phyloP scores from a whole-genome alignment of 2,329 filamentous ascomycete genomes.

The Xylariaceae sp. region DNA sequence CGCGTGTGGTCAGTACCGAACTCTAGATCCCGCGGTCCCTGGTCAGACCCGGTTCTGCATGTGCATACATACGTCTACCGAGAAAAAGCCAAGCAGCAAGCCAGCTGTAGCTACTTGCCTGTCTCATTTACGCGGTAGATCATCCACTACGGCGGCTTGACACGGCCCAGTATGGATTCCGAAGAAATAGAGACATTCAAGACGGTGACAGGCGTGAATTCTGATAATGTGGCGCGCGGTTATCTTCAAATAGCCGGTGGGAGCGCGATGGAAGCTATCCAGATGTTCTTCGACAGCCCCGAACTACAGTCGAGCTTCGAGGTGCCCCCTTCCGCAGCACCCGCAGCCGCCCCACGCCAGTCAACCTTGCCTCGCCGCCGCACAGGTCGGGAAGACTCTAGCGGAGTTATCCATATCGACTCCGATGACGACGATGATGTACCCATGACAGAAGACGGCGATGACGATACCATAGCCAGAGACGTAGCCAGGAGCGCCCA shows the following conservation, averaged over 20 bases:
- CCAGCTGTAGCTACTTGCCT: not conserved
- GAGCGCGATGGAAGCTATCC: conserved; percentile 78
- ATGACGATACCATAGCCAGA: conserved; percentile 37
- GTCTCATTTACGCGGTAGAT: not conserved
- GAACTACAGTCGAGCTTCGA: conserved; percentile 55
- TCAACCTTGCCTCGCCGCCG: conserved; percentile 27
- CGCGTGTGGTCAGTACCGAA: too few species aligned
- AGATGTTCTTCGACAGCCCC: conserved; percentile 85
- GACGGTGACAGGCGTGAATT: conserved; percentile 67
- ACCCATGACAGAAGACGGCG: conserved; percentile 21
- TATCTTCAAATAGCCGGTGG: conserved; percentile 82
- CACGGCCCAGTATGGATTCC: conserved; percentile 53
- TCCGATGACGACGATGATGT: conserved; percentile 41
- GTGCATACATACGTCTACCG: too few species aligned
- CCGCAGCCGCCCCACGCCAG: conserved; percentile 32
- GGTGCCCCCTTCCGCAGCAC: conserved; percentile 33
- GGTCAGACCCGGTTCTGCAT: too few species aligned
- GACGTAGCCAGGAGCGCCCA: conserved; percentile 45
- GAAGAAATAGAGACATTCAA: conserved; percentile 70
- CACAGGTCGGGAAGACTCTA: conserved; percentile 45
- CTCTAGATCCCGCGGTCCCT: not conserved
- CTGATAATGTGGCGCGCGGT: conserved; percentile 66
- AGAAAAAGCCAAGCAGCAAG: too few species aligned
- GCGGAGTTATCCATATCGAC: conserved; percentile 67
- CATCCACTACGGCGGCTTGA: not conserved